A percentile compares a stretch with the other conserved stretches of the same genome.
Evolutionary conservation across 2,329 filamentous ascomycete genomes (phyloP).

Genomic region (Coniochaeta prunicola): DNA sequence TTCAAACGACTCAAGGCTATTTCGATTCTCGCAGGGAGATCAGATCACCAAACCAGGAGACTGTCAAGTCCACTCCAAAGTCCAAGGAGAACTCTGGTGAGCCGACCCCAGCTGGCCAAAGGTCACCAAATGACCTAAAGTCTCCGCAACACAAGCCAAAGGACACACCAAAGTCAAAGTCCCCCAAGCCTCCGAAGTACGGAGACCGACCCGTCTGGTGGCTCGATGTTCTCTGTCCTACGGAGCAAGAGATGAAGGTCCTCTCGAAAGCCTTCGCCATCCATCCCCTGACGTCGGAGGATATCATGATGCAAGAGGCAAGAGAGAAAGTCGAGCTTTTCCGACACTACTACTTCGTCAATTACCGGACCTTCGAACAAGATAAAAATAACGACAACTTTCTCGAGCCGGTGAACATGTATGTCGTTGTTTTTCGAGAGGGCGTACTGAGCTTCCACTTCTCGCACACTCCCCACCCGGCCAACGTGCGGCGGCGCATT

Average conservation of each 20-base stretch:
- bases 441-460: slow-evolving; percentile 96
- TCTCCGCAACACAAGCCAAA: slow-evolving; percentile 18
- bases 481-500: slow-evolving; percentile 89
- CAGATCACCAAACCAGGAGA: slow-evolving; percentile 10
- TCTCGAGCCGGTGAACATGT: slow-evolving; percentile 94
- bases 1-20: slow-evolving; percentile 15
- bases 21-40: slow-evolving; percentile 11
- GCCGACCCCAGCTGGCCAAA: slow-evolving; percentile 7
- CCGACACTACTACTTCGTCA: slow-evolving; percentile 96
- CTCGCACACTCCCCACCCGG: slow-evolving; percentile 89
- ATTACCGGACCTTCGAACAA: slow-evolving; percentile 96
- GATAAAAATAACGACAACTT: slow-evolving; percentile 85
- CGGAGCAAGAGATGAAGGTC: slow-evolving; percentile 91
- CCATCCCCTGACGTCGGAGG: slow-evolving; percentile 89
- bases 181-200: slow-evolving; percentile 33
- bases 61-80: slow-evolving; percentile 20
- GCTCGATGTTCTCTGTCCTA: slow-evolving; percentile 87
- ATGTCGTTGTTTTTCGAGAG: slow-evolving; percentile 92
- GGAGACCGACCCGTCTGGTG: slow-evolving; percentile 92
- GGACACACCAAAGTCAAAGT: slow-evolving; percentile 9
- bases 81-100: slow-evolving; percentile 21
- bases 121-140: slow-evolving; percentile 32
- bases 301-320: slow-evolving; percentile 95
- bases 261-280: slow-evolving; percentile 91
- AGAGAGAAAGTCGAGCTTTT: slow-evolving; percentile 98